Evolutionary conservation across 352 stramenopile genomes (phyloP).

Genomic region (Pythium myriotylum): DNA sequence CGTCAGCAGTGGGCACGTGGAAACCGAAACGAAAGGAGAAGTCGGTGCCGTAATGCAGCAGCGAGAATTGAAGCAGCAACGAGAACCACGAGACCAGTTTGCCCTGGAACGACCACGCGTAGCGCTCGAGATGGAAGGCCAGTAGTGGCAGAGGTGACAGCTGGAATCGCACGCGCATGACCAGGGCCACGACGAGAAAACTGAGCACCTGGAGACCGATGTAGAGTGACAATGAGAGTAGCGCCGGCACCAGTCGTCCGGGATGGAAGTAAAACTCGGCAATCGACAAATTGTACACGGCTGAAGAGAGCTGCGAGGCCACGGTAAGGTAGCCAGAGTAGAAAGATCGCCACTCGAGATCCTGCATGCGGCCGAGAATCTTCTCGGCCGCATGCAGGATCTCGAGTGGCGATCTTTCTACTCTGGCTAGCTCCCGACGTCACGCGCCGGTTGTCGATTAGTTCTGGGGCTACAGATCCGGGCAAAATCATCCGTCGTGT

Average conservation of each 20-base stretch:
- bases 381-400: constrained; percentile 12
- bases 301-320: constrained; percentile 9
- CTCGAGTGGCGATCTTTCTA: constrained; percentile 1
- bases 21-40: not conserved
- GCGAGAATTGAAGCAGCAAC: constrained; percentile 3
- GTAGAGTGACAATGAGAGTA: constrained; percentile 5
- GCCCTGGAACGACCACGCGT: constrained; percentile 11
- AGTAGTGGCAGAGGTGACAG: constrained; percentile 1
- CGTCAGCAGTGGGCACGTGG: not conserved
- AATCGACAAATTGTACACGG: constrained; percentile 8
- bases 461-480: no score
- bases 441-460: no score
- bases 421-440: no score
- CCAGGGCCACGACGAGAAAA: not conserved
- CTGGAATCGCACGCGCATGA: constrained; percentile 3
- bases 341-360: constrained; percentile 7
- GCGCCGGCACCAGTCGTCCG: not conserved
- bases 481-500: no score
- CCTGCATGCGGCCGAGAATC: constrained; percentile 24
- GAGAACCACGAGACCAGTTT: constrained; percentile 17
- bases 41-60: constrained; percentile 12
- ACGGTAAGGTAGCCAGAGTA: constrained; percentile 4
- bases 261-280: constrained; percentile 1
- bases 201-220: constrained; percentile 4
- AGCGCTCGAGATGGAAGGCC: constrained; percentile 14